Evolutionary conservation across 2,329 filamentous ascomycete genomes (phyloP).

Genomic region (Colletotrichum tropicicola): DNA sequence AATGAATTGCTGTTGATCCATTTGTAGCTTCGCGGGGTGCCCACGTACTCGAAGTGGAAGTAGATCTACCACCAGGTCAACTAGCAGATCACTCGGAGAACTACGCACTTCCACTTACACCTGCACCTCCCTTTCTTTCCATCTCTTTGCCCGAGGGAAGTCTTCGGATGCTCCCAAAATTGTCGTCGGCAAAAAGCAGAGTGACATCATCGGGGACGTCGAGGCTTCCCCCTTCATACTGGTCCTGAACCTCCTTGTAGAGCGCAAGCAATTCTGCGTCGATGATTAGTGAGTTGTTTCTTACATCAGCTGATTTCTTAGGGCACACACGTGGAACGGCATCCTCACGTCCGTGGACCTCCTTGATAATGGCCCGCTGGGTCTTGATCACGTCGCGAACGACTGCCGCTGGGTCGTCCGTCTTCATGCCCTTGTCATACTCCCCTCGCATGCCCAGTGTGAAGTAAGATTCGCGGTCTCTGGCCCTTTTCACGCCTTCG

Average conservation of each 20-base stretch:
- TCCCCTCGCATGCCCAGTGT: conserved; percentile 69
- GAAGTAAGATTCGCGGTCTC: conserved; percentile 66
- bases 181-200: conserved; percentile 70
- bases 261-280: conserved; percentile 66
- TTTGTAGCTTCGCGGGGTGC: conserved; percentile 66
- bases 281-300: background rate
- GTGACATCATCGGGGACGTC: conserved; percentile 69
- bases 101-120: conserved; percentile 46
- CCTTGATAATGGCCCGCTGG: conserved; percentile 61
- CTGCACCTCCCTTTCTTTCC: conserved; percentile 62
- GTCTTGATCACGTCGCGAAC: conserved; percentile 63
- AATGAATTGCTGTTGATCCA: conserved; percentile 71
- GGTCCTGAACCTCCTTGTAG: conserved; percentile 72
- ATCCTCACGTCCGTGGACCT: conserved; percentile 56
- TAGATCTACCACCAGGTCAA: conserved; percentile 42
- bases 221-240: conserved; percentile 66
- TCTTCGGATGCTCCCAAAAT: conserved; percentile 67
- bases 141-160: conserved; percentile 63
- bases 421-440: conserved; percentile 61
- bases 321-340: conserved; percentile 46
- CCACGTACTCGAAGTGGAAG: conserved; percentile 70
- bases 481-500: conserved; percentile 62
- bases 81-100: conserved; percentile 22
- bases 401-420: conserved; percentile 58
- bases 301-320: background rate